Evolutionary conservation across 2,329 filamentous ascomycete genomes (phyloP), one percentile per base, ranked within the genome.

Genomic region (Epichloe scottii): DNA sequence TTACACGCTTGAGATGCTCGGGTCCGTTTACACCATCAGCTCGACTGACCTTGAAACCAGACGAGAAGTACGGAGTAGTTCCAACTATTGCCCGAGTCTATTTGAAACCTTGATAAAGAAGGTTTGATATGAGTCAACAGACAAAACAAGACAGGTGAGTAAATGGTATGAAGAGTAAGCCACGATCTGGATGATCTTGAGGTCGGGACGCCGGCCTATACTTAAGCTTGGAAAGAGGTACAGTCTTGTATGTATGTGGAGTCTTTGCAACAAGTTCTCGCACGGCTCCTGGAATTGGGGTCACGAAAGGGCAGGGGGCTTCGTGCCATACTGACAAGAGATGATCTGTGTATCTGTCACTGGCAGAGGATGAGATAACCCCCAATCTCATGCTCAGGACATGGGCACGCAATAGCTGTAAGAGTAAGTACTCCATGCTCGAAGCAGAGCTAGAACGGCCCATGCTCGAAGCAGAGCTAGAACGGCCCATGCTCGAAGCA

Each of bases 281-380:
- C n/a, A 48, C 21, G 37, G 6, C 45, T 47, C 33, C 26, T 38
- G 21, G 8, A 26, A 40, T 33, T 35, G 43, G 43, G 30, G 43
- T 33, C 46, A 48, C 46, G 37, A 47, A 21, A 42, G 37, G 40
- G 38, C 45, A 42, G 43, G 38, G 46, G 48, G 35, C 48, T 45
- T 45, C 41, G 45, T 47, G 19, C 45, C 41, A 46, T 52, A 44
- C 46, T 45, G 38, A 26, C 33, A 46, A 50, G 52, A 51, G 50
- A 50, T 49, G 44, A 53, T 50, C 26, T 30, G 26, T 30, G 26
- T 30, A 30, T 30, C 46, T 53, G 49, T 53, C 48, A 46, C 48
- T 43, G 48, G 38, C 45, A 46, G 43, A 45, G 50, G 45, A 51
- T 51, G 48, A 49, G 51, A 54, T 53, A 34, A 55, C 38, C 49